Conservation (phyloP, 768 basidiomycete species). For the Krasilnikovozyma curviuscula region DNA sequence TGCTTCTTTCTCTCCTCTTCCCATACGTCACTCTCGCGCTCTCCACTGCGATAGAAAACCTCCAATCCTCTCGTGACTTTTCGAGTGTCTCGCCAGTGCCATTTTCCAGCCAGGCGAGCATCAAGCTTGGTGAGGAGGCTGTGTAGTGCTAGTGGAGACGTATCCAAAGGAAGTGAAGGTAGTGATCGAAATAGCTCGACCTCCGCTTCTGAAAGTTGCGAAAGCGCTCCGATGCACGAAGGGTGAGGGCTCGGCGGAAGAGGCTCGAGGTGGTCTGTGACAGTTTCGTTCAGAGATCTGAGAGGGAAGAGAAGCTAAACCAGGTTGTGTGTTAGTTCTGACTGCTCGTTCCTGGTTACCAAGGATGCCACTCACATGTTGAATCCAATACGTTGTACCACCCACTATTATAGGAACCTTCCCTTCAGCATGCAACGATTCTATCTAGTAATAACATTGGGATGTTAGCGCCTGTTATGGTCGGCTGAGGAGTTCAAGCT, state of each 20-base stretch:
- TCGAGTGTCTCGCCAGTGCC: constrained; percentile 91
- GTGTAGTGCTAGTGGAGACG: constrained; percentile 42
- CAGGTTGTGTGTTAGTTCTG: too few species aligned
- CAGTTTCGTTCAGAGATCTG: background rate
- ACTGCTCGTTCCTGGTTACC: too few species aligned
- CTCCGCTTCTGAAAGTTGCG: constrained; percentile 9
- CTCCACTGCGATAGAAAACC: constrained; percentile 53
- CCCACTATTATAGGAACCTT: constrained; percentile 79
- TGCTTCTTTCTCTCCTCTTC: constrained; percentile 36
- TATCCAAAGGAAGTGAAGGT: constrained; percentile 12
- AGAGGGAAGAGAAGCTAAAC: constrained; percentile 70
- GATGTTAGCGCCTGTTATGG: background rate
- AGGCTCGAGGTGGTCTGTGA: background rate
- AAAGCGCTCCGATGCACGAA: constrained; percentile 15
- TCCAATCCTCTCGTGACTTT: constrained; percentile 66
- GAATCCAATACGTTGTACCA: constrained; percentile 93
- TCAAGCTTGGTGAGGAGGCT: constrained; percentile 50
- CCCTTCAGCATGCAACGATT: constrained; percentile 42
- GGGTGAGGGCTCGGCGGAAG: background rate
- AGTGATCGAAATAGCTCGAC: constrained; percentile 14
- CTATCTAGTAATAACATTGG: constrained; percentile 37
- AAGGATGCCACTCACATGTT: too few species aligned
- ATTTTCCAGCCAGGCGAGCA: constrained; percentile 49
- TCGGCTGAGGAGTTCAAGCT: constrained; percentile 21
- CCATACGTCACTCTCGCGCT: constrained; percentile 47